phyloP scores from a whole-genome alignment of 108 stramenopile species.

The Skeletonema menzelii region DNA sequence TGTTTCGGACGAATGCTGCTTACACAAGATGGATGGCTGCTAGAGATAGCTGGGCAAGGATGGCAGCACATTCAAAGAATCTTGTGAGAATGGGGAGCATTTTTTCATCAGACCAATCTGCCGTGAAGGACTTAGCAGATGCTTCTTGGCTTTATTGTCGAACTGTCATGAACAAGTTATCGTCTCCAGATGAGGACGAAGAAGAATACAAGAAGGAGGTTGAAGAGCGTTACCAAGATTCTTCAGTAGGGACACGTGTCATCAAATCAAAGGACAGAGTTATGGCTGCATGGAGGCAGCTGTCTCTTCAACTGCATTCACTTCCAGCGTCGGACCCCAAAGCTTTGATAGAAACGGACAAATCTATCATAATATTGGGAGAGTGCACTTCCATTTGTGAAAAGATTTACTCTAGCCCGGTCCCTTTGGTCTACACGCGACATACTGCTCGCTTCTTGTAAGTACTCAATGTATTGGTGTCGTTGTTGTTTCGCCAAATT shows the following conservation, averaged over 20 bases:
- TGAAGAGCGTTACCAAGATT: slow-evolving; percentile 8
- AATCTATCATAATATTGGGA: slow-evolving; percentile 46
- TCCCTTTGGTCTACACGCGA: slow-evolving; percentile 63
- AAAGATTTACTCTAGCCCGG: slow-evolving; percentile 56
- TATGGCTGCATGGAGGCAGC: slow-evolving; percentile 44
- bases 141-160: slow-evolving; percentile 50
- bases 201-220: slow-evolving; percentile 34
- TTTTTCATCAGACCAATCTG: slow-evolving; percentile 24
- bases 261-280: slow-evolving; percentile 36
- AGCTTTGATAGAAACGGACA: slow-evolving; percentile 52
- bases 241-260: slow-evolving; percentile 2
- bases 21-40: slow-evolving; percentile 68
- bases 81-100: slow-evolving; percentile 55
- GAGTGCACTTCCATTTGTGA: slow-evolving; percentile 46
- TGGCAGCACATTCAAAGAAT: slow-evolving; percentile 51
- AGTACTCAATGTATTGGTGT: too few species aligned
- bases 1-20: slow-evolving; percentile 71
- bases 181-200: slow-evolving; percentile 54
- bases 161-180: slow-evolving; percentile 47
- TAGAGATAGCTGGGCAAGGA: slow-evolving; percentile 56
- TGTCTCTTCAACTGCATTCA: slow-evolving; percentile 43
- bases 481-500: too few species aligned
- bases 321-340: slow-evolving; percentile 41
- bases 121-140: slow-evolving; percentile 39
- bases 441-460: slow-evolving; percentile 71